Evolutionary conservation across 805 yeast species (phyloP).

Genomic region (Jamesozyma lodderae): DNA sequence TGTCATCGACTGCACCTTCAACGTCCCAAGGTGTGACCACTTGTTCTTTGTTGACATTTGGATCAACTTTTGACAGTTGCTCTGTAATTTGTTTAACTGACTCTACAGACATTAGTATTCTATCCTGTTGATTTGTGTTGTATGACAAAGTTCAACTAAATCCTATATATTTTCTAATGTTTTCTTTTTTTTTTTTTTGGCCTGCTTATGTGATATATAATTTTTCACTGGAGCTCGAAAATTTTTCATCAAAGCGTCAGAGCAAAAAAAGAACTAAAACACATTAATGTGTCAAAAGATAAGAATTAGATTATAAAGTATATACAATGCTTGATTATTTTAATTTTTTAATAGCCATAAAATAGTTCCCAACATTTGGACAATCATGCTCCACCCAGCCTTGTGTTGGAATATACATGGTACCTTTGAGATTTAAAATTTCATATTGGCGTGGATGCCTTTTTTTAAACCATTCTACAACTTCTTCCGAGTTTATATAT

Average conservation of each 20-base stretch:
- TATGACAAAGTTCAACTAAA: too few relatives aligned
- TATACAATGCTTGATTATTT: not conserved
- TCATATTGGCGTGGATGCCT: slow-evolving; percentile 38
- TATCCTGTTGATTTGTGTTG: too few relatives aligned
- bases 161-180: not conserved
- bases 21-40: slow-evolving; percentile 96
- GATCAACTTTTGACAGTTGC: slow-evolving; percentile 13
- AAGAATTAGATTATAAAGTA: too few relatives aligned
- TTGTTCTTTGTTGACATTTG: slow-evolving; percentile 36
- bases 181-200: not conserved
- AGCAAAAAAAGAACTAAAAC: too few relatives aligned
- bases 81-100: slow-evolving; percentile 15
- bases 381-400: slow-evolving; percentile 74
- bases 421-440: slow-evolving; percentile 64
- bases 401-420: slow-evolving; percentile 67
- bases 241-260: not conserved
- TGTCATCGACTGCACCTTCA: slow-evolving; percentile 91
- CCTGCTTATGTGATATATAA: too few relatives aligned
- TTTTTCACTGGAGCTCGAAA: not conserved
- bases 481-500: slow-evolving; percentile 71
- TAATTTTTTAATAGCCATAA: slow-evolving; percentile 68
- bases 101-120: slow-evolving; percentile 3
- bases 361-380: slow-evolving; percentile 69
- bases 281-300: too few relatives aligned
- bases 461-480: slow-evolving; percentile 52